phyloP scores from a whole-genome alignment of 164 flowering plant species.

The Magnolia kwangsiensis region DNA sequence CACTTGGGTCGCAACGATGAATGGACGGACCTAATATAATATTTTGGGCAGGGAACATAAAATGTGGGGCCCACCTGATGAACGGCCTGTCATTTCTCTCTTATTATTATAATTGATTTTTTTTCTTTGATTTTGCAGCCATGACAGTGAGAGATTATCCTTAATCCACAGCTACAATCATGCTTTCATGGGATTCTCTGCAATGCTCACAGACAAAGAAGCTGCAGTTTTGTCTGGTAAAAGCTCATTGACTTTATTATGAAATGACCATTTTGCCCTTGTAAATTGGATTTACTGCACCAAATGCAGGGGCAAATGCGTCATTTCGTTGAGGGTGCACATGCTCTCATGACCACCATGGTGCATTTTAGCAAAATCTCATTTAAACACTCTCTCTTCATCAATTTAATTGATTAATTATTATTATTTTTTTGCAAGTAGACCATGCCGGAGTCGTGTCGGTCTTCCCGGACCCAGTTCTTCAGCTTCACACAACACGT shows the following conservation, averaged over 20 bases:
- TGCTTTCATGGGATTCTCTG: conserved; percentile 81
- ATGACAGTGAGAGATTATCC: conserved; percentile 44
- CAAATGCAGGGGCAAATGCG: too few species aligned
- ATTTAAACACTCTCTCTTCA: too few species aligned
- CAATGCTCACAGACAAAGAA: conserved; percentile 73
- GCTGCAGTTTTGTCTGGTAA: conserved; percentile 64
- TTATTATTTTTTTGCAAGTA: conserved; percentile 20
- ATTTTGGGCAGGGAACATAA: not conserved
- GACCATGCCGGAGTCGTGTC: conserved; percentile 37
- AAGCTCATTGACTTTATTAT: not conserved
- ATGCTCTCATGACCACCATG: not conserved
- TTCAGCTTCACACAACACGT: conserved; percentile 30
- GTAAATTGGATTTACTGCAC: not conserved
- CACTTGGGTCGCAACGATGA: not conserved
- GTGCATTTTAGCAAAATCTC: not conserved
- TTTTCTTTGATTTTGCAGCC: conserved; percentile 30
- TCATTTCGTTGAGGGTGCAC: not conserved
- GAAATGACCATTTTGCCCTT: not conserved
- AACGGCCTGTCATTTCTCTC: not conserved
- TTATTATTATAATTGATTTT: not conserved
- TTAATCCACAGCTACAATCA: conserved; percentile 57
- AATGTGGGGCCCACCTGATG: not conserved
- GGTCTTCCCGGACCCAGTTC: conserved; percentile 28
- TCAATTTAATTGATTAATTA: not conserved
- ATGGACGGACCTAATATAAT: not conserved